Percentiles rank a stretch among this genome's conserved stretches.
Conservation (phyloP, 2,329 filamentous ascomycete species). For the Pseudogymnoascus sp. region DNA sequence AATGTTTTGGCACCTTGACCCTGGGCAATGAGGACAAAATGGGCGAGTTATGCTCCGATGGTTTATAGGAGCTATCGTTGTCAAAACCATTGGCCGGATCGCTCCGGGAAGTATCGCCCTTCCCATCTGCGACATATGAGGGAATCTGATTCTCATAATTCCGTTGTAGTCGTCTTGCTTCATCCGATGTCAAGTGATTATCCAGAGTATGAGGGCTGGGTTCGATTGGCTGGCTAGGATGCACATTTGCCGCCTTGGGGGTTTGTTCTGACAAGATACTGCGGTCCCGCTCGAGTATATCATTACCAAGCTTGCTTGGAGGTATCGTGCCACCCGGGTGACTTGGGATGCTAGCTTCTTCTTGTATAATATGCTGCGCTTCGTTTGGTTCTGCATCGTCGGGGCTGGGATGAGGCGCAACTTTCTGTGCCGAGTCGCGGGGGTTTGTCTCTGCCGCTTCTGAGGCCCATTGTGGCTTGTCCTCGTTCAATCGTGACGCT, state of each 20-base stretch:
- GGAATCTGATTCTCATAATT: conserved; percentile 46
- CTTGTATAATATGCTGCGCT: conserved; percentile 38
- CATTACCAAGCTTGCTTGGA: conserved; percentile 23
- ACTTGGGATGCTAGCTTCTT: conserved; percentile 34
- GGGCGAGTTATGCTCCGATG: conserved; percentile 37
- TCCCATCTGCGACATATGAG: conserved; percentile 37
- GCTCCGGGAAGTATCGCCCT: conserved; percentile 11
- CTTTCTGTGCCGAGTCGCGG: conserved; percentile 17
- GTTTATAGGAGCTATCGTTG: conserved; percentile 48
- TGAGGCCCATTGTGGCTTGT: conserved; percentile 22
- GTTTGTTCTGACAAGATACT: conserved; percentile 29
- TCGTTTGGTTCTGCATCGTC: conserved; percentile 28
- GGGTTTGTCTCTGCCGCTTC: conserved; percentile 15
- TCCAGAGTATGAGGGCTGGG: background rate
- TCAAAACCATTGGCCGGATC: conserved; percentile 27
- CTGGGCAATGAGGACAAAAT: conserved; percentile 44
- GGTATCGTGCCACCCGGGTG: conserved; percentile 44
- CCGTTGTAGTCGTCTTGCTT: conserved; percentile 38
- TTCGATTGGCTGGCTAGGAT: conserved; percentile 20
- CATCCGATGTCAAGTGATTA: conserved; percentile 29
- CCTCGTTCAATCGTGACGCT: conserved; percentile 48
- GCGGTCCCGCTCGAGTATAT: conserved; percentile 22
- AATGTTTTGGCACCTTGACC: conserved; percentile 45
- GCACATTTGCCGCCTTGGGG: conserved; percentile 30
- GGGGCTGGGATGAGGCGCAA: conserved; percentile 21